Base-by-base conservation (phyloP, 768 basidiomycete genomes). In the Pulveroboletus ravenelii region DNA sequence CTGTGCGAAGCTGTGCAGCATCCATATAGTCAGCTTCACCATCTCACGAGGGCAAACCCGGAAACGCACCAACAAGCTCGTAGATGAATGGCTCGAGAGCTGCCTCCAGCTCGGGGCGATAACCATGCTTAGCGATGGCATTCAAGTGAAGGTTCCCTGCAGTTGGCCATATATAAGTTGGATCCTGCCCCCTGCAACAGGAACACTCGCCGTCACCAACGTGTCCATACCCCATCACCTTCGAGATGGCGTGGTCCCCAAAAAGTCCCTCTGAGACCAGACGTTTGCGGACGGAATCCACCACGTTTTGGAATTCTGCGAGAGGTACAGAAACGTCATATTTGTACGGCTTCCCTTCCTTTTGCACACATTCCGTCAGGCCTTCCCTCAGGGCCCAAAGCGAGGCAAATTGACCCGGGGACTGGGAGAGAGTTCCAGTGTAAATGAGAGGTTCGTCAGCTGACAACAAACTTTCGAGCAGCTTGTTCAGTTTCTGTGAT, bases 71-170 rank as follows among this genome's bases (percentile, higher is more conserved):
- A 53, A 93, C 88, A 41, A 93, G 77, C 70, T 98, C 92, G 62
- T 93, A 99, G 37, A 99, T 77, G 66, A 91, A 97, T 10, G 96
- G 96, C 66, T 99, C 96, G 12, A 99, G 76, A 18, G 90, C 87
- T 34, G 78, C 79, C 65, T 93, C 84, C 29, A 97, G 81, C 64
- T 95, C 90, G 9, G 82, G 77, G 1, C 86, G 80, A 66, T 92
- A 99, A 18, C 81, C 74, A 39, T 61, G 45, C 35, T 84, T 78
- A 0, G 94, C 93, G 17, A 91, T 79, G 38, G 93, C 79, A 65
- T 99, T 99, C 63, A 99, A 69, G 64, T 99, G 96, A 45, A 99
- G 68, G 64, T 99, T 98, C 15, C 93, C 93, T 93, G 51, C 37
- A 34, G 47, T 39, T 18, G 40, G 7, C 5, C 5, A 2, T 31